These are phyloP conservation scores for Pyricularia pennisetigena DNA, from an alignment of 2,329 filamentous ascomycete genomes.

Conservation along the genomic window DNA sequence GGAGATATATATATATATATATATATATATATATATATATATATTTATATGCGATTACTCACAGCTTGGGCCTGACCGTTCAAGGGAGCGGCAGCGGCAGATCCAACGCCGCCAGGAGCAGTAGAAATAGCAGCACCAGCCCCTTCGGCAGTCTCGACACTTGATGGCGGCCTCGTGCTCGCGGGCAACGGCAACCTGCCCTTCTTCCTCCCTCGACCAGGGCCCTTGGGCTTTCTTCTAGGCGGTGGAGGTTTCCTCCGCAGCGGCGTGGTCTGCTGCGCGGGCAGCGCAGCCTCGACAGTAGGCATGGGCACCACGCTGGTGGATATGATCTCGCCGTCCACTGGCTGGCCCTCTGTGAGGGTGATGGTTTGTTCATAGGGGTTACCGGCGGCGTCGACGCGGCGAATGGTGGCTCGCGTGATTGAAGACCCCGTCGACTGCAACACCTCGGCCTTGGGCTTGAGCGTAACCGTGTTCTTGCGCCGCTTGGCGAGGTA, in stretches of 20 bases:
- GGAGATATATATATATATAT: neutral
- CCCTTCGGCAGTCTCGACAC: neutral
- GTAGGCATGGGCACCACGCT: slow-evolving; percentile 36
- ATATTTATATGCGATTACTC: no score
- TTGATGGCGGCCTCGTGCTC: slow-evolving; percentile 2
- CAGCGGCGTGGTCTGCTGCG: slow-evolving; percentile 28
- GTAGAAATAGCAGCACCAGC: neutral
- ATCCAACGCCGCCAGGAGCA: neutral
- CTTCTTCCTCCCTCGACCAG: slow-evolving; percentile 72
- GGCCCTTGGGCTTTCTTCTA: slow-evolving; percentile 70
- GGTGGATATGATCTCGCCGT: slow-evolving; percentile 68
- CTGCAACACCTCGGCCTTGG: slow-evolving; percentile 20
- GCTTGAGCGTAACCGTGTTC: slow-evolving; percentile 46
- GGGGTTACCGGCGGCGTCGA: slow-evolving; percentile 70
- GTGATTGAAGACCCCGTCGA: slow-evolving; percentile 49
- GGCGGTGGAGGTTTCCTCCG: slow-evolving; percentile 62
- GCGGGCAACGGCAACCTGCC: slow-evolving; percentile 45
- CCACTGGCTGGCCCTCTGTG: slow-evolving; percentile 65
- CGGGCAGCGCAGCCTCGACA: slow-evolving; percentile 40
- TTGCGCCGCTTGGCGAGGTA: slow-evolving; percentile 54
- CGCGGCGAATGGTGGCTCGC: slow-evolving; percentile 68
- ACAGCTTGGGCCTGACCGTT: neutral
- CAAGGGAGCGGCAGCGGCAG: neutral
- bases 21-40: no score
- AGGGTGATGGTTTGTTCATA: slow-evolving; percentile 79